Base-by-base conservation (phyloP, 768 basidiomycete genomes). In the Steccherinum ochraceum region DNA sequence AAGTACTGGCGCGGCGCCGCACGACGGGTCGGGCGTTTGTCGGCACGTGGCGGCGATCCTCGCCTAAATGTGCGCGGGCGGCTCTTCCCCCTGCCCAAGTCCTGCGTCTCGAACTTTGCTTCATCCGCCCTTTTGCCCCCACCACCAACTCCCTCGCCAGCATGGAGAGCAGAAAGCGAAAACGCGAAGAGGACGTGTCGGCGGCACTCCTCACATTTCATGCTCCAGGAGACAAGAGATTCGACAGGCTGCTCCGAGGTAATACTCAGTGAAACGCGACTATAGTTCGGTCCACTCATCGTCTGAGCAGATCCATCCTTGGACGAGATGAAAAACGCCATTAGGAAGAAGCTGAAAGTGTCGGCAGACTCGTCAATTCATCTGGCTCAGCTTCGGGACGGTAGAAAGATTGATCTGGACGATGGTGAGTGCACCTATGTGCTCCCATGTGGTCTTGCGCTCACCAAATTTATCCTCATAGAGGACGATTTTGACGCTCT, bases 401-500 rank as follows among this genome's bases (percentile, higher is more conserved):
- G 71, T 5, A 68, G 68, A 51, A 61, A 63, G 12, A 74, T 89
- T 20, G 85, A 86, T 61, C 72, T 92, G n/a, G 87, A 87, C 27
- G 88, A 91, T 61, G 85, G 89, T 88, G 57, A 54, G 73, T 63
- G 30, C 7, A 35, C n/a, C n/a, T n/a, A n/a, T 19, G 13, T 21
- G 35, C 11, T 39, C 35, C 35, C 35, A 39, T 11, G n/a, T 48
- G 42, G 13, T 18, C 50, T 40, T n/a, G 35, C 42, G 43, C 26
- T 27, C 24, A 18, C 39, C 5, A 20, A 19, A 42, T 46, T 51
- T 23, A 27, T 40, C 49, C 11, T 39, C 40, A 19, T 55, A 91
- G 89, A 88, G 41, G 88, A 85, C 35, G 89, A 91, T 64, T 90
- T 89, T 55, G 82, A 84, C 49, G 87, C 86, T 1, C 87, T 90